Base-by-base conservation (phyloP, 805 yeast species). In the Myxozyma udenii region DNA sequence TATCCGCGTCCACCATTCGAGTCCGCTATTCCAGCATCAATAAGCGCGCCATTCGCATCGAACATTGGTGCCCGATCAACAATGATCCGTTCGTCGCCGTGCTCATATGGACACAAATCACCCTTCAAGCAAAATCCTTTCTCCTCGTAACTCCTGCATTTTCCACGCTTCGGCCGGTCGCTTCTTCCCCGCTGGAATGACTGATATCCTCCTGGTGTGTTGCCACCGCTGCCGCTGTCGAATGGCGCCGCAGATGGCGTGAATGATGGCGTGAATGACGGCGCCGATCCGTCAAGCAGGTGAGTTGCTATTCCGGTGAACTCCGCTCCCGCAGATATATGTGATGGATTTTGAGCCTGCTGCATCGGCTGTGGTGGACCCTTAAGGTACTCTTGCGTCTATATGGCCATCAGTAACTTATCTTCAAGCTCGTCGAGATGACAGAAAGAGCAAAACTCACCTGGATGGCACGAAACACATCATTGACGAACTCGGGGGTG, bases 401-500 rank as follows among this genome's bases (percentile, higher is more conserved):
- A 26, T 24, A 23, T n/a, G n/a, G n/a, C n/a, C n/a, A n/a, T n/a
- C n/a, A n/a, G n/a, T n/a, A n/a, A n/a, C n/a, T n/a, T n/a, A n/a
- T n/a, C n/a, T n/a, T n/a, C n/a, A n/a, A n/a, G n/a, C n/a, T n/a
- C n/a, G n/a, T n/a, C n/a, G n/a, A n/a, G n/a, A n/a, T n/a, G n/a
- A n/a, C n/a, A n/a, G n/a, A n/a, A n/a, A n/a, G n/a, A n/a, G n/a
- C n/a, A n/a, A n/a, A n/a, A 22, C 49, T 14, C 21, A 45, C 50
- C 40, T 63, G 65, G 16, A 71, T 46, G 25, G 65, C 66, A 3
- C 61, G 60, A 39, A 71, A 64, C 48, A 76, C 54, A 21, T 66
- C 59, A 24, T 60, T 59, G 25, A 70, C 74, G 58, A 71, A 71
- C 32, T 45, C 53, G 22, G 19, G 24, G 9, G 62, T 58, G 19